Evolutionary conservation across 148 eudicot genomes (phyloP), one percentile per base, ranked within the genome.

Genomic region (Chenopodium suecicum): DNA sequence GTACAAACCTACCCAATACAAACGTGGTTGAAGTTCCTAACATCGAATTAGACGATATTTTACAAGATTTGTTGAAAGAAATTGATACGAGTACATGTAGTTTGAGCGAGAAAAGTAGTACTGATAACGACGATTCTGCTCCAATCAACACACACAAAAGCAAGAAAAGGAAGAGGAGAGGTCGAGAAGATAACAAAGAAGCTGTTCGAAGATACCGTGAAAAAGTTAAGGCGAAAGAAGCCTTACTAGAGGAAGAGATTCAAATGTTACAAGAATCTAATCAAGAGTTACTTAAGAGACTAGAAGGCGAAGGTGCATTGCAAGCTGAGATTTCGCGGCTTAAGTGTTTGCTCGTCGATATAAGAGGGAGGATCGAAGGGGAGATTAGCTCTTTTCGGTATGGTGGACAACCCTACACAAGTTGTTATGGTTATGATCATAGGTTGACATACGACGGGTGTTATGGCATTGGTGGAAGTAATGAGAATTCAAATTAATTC

Each of bases 121-220:
- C 41, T n/a, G 85, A 88, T 7, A 81, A 87, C 66, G 94, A 90
- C 72, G 97, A 94, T 75, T 88, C 89, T 32, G 87, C 90, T 2
- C 94, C 91, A 79, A 90, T 94, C 0, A 78, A 81, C 23, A 92
- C 84, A 20, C 86, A 85, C 76, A 92, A 82, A 75, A 37, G 77
- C 22, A 50, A 13, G 3, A 50, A 50, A 12, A 88, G 86, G 77
- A 92, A 91, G 2, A 48, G 73, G 82, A 37, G 44, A 37, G 97
- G 90, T 1, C 88, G 95, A 16, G 67, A 74, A 80, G 94, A 94
- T 0, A 93, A 94, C 70, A 89, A 90, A 47, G 98, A 90, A 85
- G 98, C 98, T 0, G 97, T 94, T 70, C 86, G 94, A 9, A 94
- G 93, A 86, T 94, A 94, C 62, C 92, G 98, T 29, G 91, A 91